Conservation (phyloP, 352 stramenopile species). For the Plasmopara halstedii region DNA sequence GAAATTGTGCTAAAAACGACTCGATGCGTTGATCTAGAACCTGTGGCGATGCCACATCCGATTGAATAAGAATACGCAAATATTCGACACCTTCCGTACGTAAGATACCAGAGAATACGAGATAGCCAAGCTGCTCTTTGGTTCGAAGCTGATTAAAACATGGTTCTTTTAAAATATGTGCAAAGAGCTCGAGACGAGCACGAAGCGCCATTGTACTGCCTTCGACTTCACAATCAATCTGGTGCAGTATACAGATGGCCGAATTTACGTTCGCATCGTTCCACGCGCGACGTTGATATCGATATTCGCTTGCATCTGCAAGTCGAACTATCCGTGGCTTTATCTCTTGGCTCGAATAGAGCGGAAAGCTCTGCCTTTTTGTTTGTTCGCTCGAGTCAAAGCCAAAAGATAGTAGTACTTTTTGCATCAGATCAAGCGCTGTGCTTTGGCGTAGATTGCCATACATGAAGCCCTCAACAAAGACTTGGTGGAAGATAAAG, state of each 20-base stretch:
- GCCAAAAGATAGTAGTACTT: constrained; percentile 34
- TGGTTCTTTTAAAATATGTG: constrained; percentile 85
- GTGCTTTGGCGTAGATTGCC: constrained; percentile 46
- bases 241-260: constrained; percentile 62
- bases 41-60: constrained; percentile 52
- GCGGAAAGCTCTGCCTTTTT: constrained; percentile 20
- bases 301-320: constrained; percentile 34
- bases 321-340: constrained; percentile 60
- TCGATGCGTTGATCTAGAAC: constrained; percentile 70
- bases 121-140: constrained; percentile 88
- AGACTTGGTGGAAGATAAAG: constrained; percentile 58
- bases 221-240: constrained; percentile 48
- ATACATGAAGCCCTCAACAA: constrained; percentile 63
- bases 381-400: constrained; percentile 13
- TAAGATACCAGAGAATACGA: constrained; percentile 63
- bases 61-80: constrained; percentile 80
- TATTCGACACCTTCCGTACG: constrained; percentile 44
- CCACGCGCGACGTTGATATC: constrained; percentile 46
- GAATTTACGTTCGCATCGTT: constrained; percentile 75
- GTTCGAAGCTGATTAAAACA: constrained; percentile 92
- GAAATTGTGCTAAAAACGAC: constrained; percentile 49
- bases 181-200: constrained; percentile 66
- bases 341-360: constrained; percentile 38
- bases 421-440: constrained; percentile 28
- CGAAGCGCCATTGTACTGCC: constrained; percentile 32